Conservation (phyloP, 306 rosid species). For the Sicyos edulis region DNA sequence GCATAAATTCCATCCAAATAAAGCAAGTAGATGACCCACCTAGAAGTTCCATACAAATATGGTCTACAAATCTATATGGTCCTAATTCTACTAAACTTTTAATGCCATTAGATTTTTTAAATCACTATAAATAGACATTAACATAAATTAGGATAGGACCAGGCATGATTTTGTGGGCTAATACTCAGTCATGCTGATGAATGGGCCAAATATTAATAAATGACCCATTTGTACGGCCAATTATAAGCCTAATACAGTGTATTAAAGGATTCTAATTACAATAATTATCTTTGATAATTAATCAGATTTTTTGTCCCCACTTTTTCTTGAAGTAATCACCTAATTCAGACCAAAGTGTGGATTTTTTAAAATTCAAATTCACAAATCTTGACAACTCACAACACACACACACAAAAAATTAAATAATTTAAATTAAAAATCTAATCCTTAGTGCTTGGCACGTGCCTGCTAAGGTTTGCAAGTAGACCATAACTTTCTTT, state of each 20-base stretch:
- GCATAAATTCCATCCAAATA: not conserved
- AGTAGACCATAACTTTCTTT: too few species aligned
- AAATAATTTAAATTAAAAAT: not conserved
- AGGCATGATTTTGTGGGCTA: not conserved
- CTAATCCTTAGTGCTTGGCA: constrained; percentile 13
- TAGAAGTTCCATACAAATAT: not conserved
- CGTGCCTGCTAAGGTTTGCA: not conserved
- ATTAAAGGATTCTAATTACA: not conserved
- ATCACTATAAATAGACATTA: not conserved
- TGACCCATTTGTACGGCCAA: not conserved
- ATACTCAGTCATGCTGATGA: not conserved
- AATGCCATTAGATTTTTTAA: not conserved
- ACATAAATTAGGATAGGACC: not conserved
- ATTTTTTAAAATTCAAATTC: constrained; percentile 22
- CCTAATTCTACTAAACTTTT: not conserved
- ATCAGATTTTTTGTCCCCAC: constrained; percentile 16
- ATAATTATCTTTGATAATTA: not conserved
- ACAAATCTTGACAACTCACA: not conserved
- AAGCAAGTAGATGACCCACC: not conserved
- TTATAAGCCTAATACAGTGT: not conserved
- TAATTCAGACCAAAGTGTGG: not conserved
- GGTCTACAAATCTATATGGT: constrained; percentile 7
- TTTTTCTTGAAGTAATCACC: constrained; percentile 15
- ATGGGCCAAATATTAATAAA: constrained; percentile 18
- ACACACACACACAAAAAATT: too few species aligned